Evolutionary conservation across 106 monocot genomes (phyloP).

Genomic region (Dendrobium chrysotoxum): DNA sequence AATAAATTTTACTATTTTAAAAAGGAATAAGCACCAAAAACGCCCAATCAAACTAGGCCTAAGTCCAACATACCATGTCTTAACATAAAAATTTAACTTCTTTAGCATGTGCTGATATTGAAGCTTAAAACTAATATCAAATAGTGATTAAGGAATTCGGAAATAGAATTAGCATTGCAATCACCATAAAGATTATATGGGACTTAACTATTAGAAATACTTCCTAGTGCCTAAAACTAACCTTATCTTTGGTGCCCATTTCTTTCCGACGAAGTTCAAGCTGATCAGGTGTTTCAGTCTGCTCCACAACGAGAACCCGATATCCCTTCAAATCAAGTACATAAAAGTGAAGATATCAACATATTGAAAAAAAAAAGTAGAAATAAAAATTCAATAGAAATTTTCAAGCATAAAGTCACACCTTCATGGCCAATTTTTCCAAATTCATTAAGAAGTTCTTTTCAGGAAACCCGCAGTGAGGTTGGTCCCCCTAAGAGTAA

Average conservation of each 20-base stretch:
- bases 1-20: too few relatives aligned
- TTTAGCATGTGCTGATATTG: background rate
- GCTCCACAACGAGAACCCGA: constrained; percentile 86
- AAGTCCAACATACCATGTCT: background rate
- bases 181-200: background rate
- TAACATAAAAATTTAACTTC: background rate
- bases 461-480: constrained; percentile 99
- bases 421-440: constrained; percentile 92
- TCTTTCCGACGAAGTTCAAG: constrained; percentile 91
- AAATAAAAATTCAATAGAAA: background rate
- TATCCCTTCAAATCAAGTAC: constrained; percentile 45
- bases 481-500: constrained; percentile 76
- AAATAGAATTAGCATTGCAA: background rate
- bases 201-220: background rate
- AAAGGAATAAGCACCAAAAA: too few relatives aligned
- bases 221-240: background rate
- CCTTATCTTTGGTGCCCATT: constrained; percentile 93
- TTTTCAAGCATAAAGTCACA: constrained; percentile 12
- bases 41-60: too few relatives aligned
- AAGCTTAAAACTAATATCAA: background rate
- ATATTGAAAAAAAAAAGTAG: background rate
- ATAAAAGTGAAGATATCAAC: constrained; percentile 2
- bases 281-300: constrained; percentile 93
- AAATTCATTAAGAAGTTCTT: constrained; percentile 84
- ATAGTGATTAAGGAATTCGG: background rate